Conservation (phyloP, 192 early-diverging fungal species). For the Coemansia javaensis region DNA sequence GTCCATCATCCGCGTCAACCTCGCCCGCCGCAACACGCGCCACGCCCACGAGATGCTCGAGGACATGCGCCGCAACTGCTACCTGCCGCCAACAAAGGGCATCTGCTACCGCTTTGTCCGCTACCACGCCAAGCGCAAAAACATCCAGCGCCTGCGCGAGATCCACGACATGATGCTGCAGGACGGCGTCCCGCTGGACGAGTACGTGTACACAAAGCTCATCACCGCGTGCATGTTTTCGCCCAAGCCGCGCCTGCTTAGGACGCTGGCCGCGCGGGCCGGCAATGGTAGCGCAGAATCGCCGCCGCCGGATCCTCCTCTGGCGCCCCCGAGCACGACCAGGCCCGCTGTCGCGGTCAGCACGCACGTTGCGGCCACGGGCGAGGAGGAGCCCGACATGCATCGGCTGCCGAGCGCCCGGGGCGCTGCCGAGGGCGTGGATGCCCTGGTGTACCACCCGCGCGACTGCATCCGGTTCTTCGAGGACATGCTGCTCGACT, state of each 20-base stretch:
- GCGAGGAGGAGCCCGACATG: background rate
- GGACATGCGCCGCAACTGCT: slow-evolving; percentile 45
- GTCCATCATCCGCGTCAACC: slow-evolving; percentile 25
- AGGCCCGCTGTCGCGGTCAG: background rate
- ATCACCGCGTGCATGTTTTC: slow-evolving; percentile 47
- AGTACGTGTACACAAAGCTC: slow-evolving; percentile 41
- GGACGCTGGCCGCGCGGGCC: slow-evolving; percentile 6
- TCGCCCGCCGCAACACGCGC: slow-evolving; percentile 13
- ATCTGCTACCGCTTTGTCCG: slow-evolving; percentile 38
- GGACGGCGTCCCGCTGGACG: slow-evolving; percentile 32
- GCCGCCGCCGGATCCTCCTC: no score
- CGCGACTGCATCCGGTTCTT: slow-evolving; percentile 39
- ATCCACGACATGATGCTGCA: slow-evolving; percentile 41
- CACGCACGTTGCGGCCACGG: background rate
- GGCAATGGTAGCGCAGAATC: no score
- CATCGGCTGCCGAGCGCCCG: background rate
- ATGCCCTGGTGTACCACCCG: slow-evolving; percentile 19
- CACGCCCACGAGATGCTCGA: slow-evolving; percentile 28
- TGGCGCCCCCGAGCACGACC: background rate
- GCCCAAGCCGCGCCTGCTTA: slow-evolving; percentile 18
- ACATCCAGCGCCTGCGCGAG: slow-evolving; percentile 29
- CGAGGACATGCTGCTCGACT: slow-evolving; percentile 33
- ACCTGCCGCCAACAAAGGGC: slow-evolving; percentile 34
- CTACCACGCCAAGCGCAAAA: slow-evolving; percentile 44
- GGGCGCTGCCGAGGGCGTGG: slow-evolving; percentile 4